These are phyloP conservation scores for Erythrobasidium yunnanense DNA, from an alignment of 768 basidiomycete species.

Conservation along the genomic window DNA sequence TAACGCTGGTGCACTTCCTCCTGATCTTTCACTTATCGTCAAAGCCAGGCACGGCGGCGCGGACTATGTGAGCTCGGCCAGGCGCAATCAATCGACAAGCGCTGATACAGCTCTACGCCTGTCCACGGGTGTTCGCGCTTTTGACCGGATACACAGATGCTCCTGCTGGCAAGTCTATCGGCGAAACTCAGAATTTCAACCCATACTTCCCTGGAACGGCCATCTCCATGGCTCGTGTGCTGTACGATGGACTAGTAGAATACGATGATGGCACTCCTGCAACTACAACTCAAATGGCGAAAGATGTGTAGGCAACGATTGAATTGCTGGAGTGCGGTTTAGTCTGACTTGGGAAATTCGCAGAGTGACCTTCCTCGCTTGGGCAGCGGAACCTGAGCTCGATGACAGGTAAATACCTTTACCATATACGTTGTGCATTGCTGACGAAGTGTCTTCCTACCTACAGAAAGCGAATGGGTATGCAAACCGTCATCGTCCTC, in stretches of 20 bases:
- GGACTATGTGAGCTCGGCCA: slow-evolving; percentile 52
- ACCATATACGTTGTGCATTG: no score
- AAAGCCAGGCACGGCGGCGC: slow-evolving; percentile 96
- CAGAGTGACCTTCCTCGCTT: slow-evolving; percentile 81
- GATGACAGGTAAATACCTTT: slow-evolving; percentile 65
- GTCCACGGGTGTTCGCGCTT: neutral
- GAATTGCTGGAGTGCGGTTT: slow-evolving; percentile 37
- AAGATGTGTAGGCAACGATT: no score
- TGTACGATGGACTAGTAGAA: slow-evolving; percentile 93
- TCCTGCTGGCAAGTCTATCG: slow-evolving; percentile 53
- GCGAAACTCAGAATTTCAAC: slow-evolving; percentile 37
- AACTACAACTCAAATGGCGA: slow-evolving; percentile 97
- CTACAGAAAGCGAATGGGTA: no score
- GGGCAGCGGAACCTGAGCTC: slow-evolving; percentile 96
- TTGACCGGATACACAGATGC: slow-evolving; percentile 68
- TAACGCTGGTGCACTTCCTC: slow-evolving; percentile 90
- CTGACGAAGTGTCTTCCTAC: no score
- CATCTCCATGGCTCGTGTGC: slow-evolving; percentile 92
- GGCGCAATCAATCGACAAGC: no score
- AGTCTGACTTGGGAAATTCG: no score
- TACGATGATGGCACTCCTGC: slow-evolving; percentile 94
- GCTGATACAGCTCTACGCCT: no score
- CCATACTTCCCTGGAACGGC: slow-evolving; percentile 59
- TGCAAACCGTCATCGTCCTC: slow-evolving; percentile 57
- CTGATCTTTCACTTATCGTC: slow-evolving; percentile 90